Evolutionary conservation across 2,329 filamentous ascomycete genomes (phyloP).

Genomic region (Allantophomopsis cytisporea): DNA sequence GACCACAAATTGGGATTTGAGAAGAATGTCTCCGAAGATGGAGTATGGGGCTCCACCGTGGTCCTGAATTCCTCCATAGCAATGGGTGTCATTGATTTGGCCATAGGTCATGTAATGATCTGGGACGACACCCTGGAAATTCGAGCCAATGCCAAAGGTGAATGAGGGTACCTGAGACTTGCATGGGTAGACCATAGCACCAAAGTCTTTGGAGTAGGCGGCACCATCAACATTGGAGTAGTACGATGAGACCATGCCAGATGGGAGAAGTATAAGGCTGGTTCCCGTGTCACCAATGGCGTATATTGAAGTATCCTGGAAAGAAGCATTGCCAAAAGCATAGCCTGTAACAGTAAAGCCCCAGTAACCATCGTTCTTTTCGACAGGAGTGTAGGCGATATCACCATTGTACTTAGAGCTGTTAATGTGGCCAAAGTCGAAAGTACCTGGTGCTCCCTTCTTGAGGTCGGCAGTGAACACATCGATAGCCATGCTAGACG

Average conservation of each 20-base stretch:
- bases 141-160: slow-evolving; percentile 14
- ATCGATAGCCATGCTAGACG: slow-evolving; percentile 12
- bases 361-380: slow-evolving; percentile 34
- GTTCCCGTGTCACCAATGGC: slow-evolving; percentile 22
- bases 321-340: slow-evolving; percentile 27
- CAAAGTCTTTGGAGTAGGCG: slow-evolving; percentile 8
- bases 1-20: slow-evolving; percentile 20
- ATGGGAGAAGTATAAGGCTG: slow-evolving; percentile 19
- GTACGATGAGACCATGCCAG: slow-evolving; percentile 17
- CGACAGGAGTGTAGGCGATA: slow-evolving; percentile 32
- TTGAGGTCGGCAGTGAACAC: slow-evolving; percentile 39
- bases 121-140: slow-evolving; percentile 15
- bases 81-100: slow-evolving; percentile 1
- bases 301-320: slow-evolving; percentile 20
- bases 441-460: slow-evolving; percentile 27
- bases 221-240: slow-evolving; percentile 19
- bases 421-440: slow-evolving; percentile 40
- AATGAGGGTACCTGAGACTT: slow-evolving; percentile 15
- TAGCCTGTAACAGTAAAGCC: slow-evolving; percentile 31
- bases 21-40: slow-evolving; percentile 17
- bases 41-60: slow-evolving; percentile 10
- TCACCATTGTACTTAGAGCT: slow-evolving; percentile 30
- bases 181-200: slow-evolving; percentile 18
- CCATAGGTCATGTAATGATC: slow-evolving; percentile 20
- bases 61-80: slow-evolving; percentile 9